Percentiles rank a stretch among this genome's conserved stretches.
Conservation (phyloP, 345 rosid genomes). For the Mallotus nudiflorus region DNA sequence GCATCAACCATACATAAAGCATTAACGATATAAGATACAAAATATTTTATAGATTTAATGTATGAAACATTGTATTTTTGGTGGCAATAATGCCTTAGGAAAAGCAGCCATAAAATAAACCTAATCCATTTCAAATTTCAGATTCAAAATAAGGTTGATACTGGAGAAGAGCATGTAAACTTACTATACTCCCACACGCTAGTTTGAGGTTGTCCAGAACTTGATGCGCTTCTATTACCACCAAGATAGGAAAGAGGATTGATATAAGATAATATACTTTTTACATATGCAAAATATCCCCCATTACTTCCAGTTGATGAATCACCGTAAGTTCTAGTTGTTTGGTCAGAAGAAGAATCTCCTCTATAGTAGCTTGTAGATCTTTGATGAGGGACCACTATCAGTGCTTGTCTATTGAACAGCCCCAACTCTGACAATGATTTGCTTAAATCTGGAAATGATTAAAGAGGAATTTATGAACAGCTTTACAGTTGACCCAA, state of each 20-base stretch:
- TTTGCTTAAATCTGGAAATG: conserved; percentile 63
- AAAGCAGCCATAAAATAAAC: not conserved
- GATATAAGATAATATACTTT: conserved; percentile 55
- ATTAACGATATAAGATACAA: not conserved
- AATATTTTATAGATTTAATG: not conserved
- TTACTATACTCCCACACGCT: conserved; percentile 49
- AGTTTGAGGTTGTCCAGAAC: conserved; percentile 43
- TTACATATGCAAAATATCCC: conserved; percentile 62
- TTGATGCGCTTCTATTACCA: conserved; percentile 45
- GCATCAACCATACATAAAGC: not conserved
- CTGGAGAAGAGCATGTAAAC: conserved; percentile 13
- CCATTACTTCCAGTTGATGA: conserved; percentile 41
- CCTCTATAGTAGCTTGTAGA: conserved; percentile 39
- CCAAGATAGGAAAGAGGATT: conserved; percentile 83
- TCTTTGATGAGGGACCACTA: conserved; percentile 63
- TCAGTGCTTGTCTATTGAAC: conserved; percentile 77
- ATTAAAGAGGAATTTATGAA: not conserved
- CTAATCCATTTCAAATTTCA: not conserved
- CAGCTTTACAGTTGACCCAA: not conserved
- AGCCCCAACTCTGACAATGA: conserved; percentile 71
- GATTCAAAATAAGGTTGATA: not conserved
- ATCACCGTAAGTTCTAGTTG: conserved; percentile 25
- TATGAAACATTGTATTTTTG: no score
- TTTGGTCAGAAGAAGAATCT: conserved; percentile 32
- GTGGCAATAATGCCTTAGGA: not conserved